Evolutionary conservation across 2,329 filamentous ascomycete species (phyloP).

Genomic region (Fusarium multiceps): DNA sequence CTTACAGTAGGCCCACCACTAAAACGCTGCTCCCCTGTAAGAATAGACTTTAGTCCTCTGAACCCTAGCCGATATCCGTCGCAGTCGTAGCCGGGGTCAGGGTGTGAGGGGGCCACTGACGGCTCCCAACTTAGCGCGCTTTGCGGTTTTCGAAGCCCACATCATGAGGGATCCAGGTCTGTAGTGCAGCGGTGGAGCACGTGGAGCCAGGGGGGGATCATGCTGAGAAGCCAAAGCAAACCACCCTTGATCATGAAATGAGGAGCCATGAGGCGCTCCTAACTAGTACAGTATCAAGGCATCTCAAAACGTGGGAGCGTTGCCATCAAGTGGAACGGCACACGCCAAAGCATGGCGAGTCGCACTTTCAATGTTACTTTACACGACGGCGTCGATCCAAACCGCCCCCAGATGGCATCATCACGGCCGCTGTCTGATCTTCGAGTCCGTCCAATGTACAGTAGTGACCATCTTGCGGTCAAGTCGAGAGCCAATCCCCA

Average conservation of each 20-base stretch:
- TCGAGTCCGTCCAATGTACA: not conserved
- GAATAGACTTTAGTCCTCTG: constrained; percentile 43
- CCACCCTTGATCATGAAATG: constrained; percentile 16
- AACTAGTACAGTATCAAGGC: constrained; percentile 16
- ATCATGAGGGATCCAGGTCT: constrained; percentile 14
- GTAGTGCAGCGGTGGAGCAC: constrained; percentile 31
- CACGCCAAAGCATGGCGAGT: constrained; percentile 23
- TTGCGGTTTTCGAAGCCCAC: constrained; percentile 7
- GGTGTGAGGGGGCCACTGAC: constrained; percentile 10
- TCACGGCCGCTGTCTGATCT: constrained; percentile 15
- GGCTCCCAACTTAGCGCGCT: constrained; percentile 26
- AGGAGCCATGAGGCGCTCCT: constrained; percentile 20
- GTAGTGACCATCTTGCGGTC: constrained; percentile 29
- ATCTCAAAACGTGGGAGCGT: constrained; percentile 37
- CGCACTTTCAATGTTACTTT: constrained; percentile 12
- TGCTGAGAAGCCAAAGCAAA: constrained; percentile 17
- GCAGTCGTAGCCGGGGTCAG: constrained; percentile 23
- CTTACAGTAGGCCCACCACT: constrained; percentile 7
- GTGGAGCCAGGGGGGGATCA: constrained; percentile 33
- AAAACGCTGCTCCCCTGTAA: constrained; percentile 24
- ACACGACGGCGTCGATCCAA: constrained; percentile 27
- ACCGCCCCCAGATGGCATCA: constrained; percentile 29
- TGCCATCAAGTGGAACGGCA: constrained; percentile 21
- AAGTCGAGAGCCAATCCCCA: constrained; percentile 28
- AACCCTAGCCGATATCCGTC: constrained; percentile 44